Base-by-base conservation (phyloP, 352 stramenopile species). In the Globisporangium viniferum region DNA sequence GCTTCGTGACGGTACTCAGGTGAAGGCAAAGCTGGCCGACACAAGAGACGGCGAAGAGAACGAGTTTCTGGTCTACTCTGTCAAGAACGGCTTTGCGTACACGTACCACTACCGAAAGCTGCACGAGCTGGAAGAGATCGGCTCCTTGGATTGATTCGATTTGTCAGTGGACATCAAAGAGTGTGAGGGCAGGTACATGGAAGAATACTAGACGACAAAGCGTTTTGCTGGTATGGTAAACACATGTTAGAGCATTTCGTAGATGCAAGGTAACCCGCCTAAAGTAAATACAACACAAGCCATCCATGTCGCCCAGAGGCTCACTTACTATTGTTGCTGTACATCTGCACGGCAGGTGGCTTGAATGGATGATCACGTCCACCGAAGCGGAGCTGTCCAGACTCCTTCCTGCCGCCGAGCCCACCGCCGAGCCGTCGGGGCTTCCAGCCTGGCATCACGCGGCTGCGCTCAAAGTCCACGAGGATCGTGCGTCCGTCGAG, bases 371-470 rank as follows among this genome's bases (percentile, higher is more conserved):
- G 78, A 31, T 93, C 84, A 22, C 85, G 74, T 8, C 88, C 88
- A 7, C 88, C 88, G 72, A 95, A 95, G 51, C 88, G 88, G 9
- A 95, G 76, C 69, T 95, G 88, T 0, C 88, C 88, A 0, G 86
- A 94, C 74, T 95, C 82, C 67, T 94, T 94, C 15, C 74, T 74
- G 0, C 88, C 86, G 3, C 88, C 84, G n/a, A 95, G 72, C 6
- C 88, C 88, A 9, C 88, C 88, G 18, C 88, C 88, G 18, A 95
- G 69, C n/a, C 88, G 81, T 9, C 88, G 76, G 5, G 88, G 88
- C 35, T 95, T 95, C 88, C 88, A 95, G 1, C 81, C 84, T 15
- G 79, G 76, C 84, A 95, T 93, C 39, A 92, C 81, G 36, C 88
- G 79, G 59, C 80, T 80, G 41, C 88, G 84, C 66, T 95, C 88